A percentile compares a stretch with the other conserved stretches of the same genome.
These are phyloP conservation scores for Beauveria rudraprayagi DNA, from an alignment of 2,329 filamentous ascomycete species.

Conservation along the genomic window DNA sequence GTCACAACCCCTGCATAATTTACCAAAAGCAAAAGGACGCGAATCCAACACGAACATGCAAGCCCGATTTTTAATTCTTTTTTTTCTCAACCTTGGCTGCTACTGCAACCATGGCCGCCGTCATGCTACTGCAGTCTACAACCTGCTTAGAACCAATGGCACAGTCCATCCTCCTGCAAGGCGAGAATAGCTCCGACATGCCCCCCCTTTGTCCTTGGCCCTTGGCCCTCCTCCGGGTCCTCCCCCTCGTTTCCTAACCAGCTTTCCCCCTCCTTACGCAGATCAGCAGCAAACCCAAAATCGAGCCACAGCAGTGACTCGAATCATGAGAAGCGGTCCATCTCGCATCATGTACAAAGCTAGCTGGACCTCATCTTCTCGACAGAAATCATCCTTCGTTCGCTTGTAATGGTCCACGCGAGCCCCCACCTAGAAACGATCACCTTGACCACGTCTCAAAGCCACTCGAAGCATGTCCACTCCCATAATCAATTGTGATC, in stretches of 20 bases:
- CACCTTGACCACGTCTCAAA: not conserved
- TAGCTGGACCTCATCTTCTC: not conserved
- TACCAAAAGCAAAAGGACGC: slow-evolving; percentile 6
- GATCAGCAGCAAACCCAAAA: not conserved
- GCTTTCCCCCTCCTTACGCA: not conserved
- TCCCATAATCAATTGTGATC: not conserved
- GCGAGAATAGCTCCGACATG: not conserved
- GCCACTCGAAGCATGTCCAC: not conserved
- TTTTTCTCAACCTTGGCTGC: not conserved
- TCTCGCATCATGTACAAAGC: not conserved
- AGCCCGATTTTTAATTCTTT: not conserved
- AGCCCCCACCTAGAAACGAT: not conserved
- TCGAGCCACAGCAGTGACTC: not conserved
- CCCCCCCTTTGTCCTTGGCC: not conserved
- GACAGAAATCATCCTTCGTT: not conserved
- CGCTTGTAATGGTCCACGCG: not conserved
- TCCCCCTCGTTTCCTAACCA: not conserved
- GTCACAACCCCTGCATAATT: not conserved
- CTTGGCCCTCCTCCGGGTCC: too few species aligned
- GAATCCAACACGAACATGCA: slow-evolving; percentile 6
- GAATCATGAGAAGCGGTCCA: not conserved
- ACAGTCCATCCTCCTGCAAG: not conserved
- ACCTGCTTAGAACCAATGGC: not conserved
- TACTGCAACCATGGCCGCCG: not conserved
- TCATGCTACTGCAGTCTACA: not conserved